Percentiles rank a stretch among this genome's conserved stretches.
Evolutionary conservation across 805 yeast genomes (phyloP).

Genomic region (Saccharomycopsis sp.): DNA sequence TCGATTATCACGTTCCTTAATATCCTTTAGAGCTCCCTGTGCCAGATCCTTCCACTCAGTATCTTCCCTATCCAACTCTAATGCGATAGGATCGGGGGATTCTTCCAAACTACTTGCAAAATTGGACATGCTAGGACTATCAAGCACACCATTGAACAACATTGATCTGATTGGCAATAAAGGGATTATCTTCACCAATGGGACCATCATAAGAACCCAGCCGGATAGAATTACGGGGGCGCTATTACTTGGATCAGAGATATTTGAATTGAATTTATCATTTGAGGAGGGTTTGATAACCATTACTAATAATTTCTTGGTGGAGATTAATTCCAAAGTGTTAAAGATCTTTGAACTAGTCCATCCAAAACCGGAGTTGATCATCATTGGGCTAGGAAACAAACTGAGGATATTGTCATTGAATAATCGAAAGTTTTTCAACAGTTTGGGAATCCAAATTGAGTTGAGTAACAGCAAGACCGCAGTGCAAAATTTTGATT

Average conservation of each 20-base stretch:
- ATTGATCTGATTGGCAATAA: too few relatives aligned
- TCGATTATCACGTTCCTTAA: too few relatives aligned
- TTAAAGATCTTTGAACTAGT: conserved; percentile 41
- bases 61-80: too few relatives aligned
- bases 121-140: too few relatives aligned
- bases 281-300: conserved; percentile 20
- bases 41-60: too few relatives aligned
- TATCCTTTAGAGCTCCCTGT: too few relatives aligned
- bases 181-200: conserved; percentile 50
- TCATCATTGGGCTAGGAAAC: conserved; percentile 63
- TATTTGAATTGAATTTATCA: conserved; percentile 45
- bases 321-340: conserved; percentile 37
- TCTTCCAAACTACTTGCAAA: too few relatives aligned
- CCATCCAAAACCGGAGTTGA: conserved; percentile 69
- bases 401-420: conserved; percentile 53
- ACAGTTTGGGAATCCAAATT: conserved; percentile 53
- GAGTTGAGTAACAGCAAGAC: conserved; percentile 58
- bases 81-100: too few relatives aligned
- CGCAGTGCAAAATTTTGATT: conserved; percentile 62
- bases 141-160: too few relatives aligned
- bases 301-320: conserved; percentile 44
- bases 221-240: conserved; percentile 33
- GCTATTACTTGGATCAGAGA: conserved; percentile 44
- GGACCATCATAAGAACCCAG: conserved; percentile 34
- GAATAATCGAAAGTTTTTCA: conserved; percentile 37